A percentile compares a stretch with the other conserved stretches of the same genome.
These are phyloP conservation scores for Mycena capillaripes DNA, from an alignment of 768 basidiomycete species.

Conservation along the genomic window DNA sequence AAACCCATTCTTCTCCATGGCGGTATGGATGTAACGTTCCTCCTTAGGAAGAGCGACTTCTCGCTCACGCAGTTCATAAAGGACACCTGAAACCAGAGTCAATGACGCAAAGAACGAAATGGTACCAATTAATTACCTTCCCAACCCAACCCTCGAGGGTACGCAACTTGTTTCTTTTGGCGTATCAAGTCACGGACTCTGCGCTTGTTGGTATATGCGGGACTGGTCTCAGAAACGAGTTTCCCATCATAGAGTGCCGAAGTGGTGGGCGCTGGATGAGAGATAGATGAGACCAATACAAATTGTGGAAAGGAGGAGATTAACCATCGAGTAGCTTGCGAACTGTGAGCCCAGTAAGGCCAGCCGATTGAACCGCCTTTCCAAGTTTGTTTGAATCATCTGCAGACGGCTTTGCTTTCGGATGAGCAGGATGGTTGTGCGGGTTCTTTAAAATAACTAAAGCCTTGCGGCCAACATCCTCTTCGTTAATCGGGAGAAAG, in stretches of 20 bases:
- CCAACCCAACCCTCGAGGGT: constrained; percentile 15
- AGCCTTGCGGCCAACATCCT: not conserved
- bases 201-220: constrained; percentile 3
- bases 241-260: not conserved
- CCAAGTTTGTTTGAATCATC: not conserved
- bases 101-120: not conserved
- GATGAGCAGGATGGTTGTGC: constrained; percentile 25
- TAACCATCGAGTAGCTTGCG: constrained; percentile 6
- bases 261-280: not conserved
- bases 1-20: not conserved
- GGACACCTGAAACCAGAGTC: not conserved
- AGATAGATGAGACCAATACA: not conserved
- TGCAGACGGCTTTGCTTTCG: constrained; percentile 10
- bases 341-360: constrained; percentile 2
- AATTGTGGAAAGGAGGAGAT: not conserved
- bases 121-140: not conserved
- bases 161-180: not conserved
- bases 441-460: not conserved
- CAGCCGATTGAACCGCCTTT: not conserved
- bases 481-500: constrained; percentile 8
- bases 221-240: not conserved
- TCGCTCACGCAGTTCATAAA: not conserved
- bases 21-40: constrained; percentile 6
- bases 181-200: constrained; percentile 17
- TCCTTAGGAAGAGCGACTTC: not conserved